Conservation (phyloP, 2,329 filamentous ascomycete species). For the Penicillium crustosum region DNA sequence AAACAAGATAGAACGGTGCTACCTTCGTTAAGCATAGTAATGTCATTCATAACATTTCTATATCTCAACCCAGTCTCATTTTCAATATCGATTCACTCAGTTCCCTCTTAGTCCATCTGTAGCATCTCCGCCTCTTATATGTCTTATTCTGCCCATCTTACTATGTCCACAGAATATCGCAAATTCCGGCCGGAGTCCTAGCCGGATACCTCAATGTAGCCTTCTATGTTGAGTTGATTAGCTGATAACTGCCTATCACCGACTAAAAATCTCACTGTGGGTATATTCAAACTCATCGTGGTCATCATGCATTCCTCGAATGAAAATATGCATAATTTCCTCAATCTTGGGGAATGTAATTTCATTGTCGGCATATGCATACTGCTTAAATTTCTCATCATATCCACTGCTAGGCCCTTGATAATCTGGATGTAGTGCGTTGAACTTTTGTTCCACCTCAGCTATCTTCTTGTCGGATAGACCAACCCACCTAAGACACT, state of each 20-base stretch:
- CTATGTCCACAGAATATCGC: neutral
- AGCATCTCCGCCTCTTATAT: too few relatives aligned
- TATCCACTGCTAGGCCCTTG: neutral
- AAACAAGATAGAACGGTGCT: too few relatives aligned
- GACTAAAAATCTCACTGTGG: neutral
- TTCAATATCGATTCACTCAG: too few relatives aligned
- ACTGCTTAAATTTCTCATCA: neutral
- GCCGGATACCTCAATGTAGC: neutral
- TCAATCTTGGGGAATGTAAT: neutral
- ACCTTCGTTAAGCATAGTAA: too few relatives aligned
- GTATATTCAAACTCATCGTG: neutral
- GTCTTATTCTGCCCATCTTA: too few relatives aligned
- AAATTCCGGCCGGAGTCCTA: neutral
- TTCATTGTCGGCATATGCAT: too few relatives aligned
- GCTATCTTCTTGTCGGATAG: neutral
- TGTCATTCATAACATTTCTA: too few relatives aligned
- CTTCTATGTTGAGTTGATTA: neutral
- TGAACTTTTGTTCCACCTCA: neutral
- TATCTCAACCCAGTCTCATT: too few relatives aligned
- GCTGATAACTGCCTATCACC: neutral
- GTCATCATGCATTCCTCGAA: neutral
- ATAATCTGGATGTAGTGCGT: neutral
- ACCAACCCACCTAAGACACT: neutral
- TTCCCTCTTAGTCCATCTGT: too few relatives aligned
- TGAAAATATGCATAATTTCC: neutral